Evolutionary conservation across 2,329 filamentous ascomycete genomes (phyloP).

Genomic region (Samsoniella hepiali): DNA sequence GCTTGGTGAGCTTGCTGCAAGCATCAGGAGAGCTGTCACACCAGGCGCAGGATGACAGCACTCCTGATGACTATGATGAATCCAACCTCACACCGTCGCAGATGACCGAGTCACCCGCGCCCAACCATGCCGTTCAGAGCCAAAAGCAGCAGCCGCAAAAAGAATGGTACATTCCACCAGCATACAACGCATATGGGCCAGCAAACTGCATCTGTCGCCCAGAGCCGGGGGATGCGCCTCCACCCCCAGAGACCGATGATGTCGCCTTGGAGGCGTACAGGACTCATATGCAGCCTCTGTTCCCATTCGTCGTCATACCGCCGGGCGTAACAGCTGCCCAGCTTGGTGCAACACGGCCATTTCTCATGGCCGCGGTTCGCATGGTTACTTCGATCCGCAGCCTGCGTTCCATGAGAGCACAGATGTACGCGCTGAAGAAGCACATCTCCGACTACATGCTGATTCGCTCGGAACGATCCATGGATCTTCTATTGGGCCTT

Average conservation of each 20-base stretch:
- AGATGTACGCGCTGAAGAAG: conserved; percentile 47
- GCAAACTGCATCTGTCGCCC: conserved; percentile 47
- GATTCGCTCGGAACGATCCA: conserved; percentile 46
- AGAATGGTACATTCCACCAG: conserved; percentile 35
- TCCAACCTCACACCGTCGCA: conserved; percentile 13
- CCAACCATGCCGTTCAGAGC: background rate
- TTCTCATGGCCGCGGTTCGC: conserved; percentile 47
- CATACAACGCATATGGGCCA: conserved; percentile 46
- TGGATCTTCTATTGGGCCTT: conserved; percentile 49
- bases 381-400: conserved; percentile 50
- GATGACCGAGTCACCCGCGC: conserved; percentile 12
- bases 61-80: conserved; percentile 12
- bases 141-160: conserved; percentile 19
- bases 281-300: conserved; percentile 39
- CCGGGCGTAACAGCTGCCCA: conserved; percentile 33
- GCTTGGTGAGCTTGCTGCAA: conserved; percentile 46
- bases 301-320: conserved; percentile 48
- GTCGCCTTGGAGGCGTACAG: conserved; percentile 44
- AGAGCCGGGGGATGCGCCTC: conserved; percentile 36
- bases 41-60: conserved; percentile 9
- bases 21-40: conserved; percentile 38
- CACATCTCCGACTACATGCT: conserved; percentile 48
- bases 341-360: conserved; percentile 41
- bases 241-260: conserved; percentile 45
- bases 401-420: conserved; percentile 45